Conservation (phyloP, 345 rosid species). For the Eucalyptus sideroxylon region DNA sequence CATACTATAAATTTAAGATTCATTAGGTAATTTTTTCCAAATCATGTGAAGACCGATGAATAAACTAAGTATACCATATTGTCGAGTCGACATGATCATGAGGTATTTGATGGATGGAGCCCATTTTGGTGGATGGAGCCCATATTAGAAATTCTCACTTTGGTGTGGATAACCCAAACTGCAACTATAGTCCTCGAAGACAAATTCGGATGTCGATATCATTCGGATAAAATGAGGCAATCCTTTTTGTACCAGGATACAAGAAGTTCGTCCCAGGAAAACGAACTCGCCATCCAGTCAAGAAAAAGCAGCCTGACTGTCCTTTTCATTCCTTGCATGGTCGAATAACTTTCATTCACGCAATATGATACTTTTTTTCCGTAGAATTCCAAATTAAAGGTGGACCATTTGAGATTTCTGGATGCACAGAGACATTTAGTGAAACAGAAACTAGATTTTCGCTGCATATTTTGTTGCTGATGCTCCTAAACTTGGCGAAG, state of each 20-base stretch:
- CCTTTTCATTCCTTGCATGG: background rate
- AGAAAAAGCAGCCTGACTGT: background rate
- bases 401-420: background rate
- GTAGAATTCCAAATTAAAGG: background rate
- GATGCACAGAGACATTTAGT: background rate
- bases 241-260: background rate
- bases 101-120: background rate
- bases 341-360: background rate
- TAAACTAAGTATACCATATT: background rate
- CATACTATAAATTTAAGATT: background rate
- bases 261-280: background rate
- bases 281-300: background rate
- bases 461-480: background rate
- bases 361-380: background rate
- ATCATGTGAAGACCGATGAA: background rate
- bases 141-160: background rate
- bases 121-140: background rate
- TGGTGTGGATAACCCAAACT: background rate
- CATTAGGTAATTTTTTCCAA: background rate
- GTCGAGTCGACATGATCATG: background rate
- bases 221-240: background rate
- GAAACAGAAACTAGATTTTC: background rate
- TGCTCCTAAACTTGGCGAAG: background rate
- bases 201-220: background rate
- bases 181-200: background rate